Conservation (phyloP, 1,139 yeast genomes). For the Candida mesenterica region DNA sequence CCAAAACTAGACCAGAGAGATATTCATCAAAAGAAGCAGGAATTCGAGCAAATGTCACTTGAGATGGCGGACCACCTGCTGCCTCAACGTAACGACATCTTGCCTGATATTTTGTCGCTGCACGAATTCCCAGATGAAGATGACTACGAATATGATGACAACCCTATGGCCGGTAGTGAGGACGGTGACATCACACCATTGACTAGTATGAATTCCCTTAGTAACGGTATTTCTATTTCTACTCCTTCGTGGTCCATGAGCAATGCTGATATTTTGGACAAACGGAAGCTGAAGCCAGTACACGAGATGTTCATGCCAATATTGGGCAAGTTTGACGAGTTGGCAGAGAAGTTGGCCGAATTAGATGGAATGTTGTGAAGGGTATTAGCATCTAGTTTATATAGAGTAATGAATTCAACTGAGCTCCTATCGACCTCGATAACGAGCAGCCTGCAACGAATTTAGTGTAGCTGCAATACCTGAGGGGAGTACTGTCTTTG, state of each 20-base stretch:
- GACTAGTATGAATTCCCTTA: conserved; percentile 39
- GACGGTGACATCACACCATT: conserved; percentile 29
- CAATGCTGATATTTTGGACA: conserved; percentile 11
- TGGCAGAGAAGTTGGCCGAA: conserved; percentile 47
- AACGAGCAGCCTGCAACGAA: no score
- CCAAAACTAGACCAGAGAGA: no score
- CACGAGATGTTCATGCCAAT: conserved; percentile 49
- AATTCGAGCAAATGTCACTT: no score
- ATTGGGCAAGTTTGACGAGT: conserved; percentile 44
- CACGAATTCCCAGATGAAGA: conserved; percentile 10
- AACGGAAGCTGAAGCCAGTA: conserved; percentile 36
- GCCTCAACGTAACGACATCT: no score
- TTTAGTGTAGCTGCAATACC: no score
- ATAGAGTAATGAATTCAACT: no score
- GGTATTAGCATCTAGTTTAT: no score
- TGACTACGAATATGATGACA: conserved; percentile 14
- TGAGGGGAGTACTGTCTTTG: no score
- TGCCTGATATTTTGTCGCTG: conserved; percentile 1
- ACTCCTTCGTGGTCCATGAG: neutral
- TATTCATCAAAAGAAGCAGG: no score
- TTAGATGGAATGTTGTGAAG: conserved; percentile 29
- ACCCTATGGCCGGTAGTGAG: conserved; percentile 5
- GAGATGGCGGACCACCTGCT: no score
- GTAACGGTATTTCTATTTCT: conserved; percentile 14
- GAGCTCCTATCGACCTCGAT: no score